Percentiles rank a stretch among this genome's conserved stretches.
Conservation (phyloP, 2,329 filamentous ascomycete species). For the Trichoderma sp. region DNA sequence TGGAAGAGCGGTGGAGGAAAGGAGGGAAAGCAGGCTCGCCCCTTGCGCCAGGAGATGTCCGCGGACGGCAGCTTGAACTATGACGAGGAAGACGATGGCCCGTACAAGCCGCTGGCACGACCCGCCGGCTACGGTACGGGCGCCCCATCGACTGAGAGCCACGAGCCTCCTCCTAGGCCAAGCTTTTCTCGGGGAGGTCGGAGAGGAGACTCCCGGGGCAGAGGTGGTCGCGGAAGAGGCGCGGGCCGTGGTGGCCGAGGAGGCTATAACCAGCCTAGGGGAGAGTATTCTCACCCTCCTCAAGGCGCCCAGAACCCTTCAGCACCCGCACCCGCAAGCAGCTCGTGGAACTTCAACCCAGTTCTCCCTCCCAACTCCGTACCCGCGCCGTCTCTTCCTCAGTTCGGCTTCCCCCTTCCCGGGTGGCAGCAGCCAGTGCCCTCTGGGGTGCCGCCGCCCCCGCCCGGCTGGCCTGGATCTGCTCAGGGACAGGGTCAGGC, state of each 20-base stretch:
- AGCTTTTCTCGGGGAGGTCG: slow-evolving; percentile 46
- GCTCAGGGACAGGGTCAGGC: slow-evolving; percentile 39
- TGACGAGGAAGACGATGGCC: slow-evolving; percentile 68
- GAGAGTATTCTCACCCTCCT: slow-evolving; percentile 49
- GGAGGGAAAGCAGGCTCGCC: slow-evolving; percentile 45
- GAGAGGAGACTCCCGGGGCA: slow-evolving; percentile 51
- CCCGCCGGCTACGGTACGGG: slow-evolving; percentile 64
- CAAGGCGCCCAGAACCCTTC: slow-evolving; percentile 41
- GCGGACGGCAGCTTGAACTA: slow-evolving; percentile 60
- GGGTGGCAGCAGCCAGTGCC: slow-evolving; percentile 44
- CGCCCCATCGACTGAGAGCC: slow-evolving; percentile 47
- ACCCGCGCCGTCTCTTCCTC: slow-evolving; percentile 36
- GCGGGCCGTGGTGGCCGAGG: slow-evolving; percentile 47
- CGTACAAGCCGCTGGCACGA: slow-evolving; percentile 71
- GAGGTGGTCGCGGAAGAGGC: slow-evolving; percentile 47
- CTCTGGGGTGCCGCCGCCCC: slow-evolving; percentile 42
- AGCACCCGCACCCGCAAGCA: slow-evolving; percentile 31
- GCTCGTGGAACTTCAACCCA: slow-evolving; percentile 28
- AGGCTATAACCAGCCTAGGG: slow-evolving; percentile 38
- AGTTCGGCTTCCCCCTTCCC: slow-evolving; percentile 50
- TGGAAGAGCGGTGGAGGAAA: slow-evolving; percentile 45
- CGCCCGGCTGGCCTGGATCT: slow-evolving; percentile 39
- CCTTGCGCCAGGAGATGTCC: slow-evolving; percentile 46
- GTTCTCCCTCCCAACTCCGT: slow-evolving; percentile 17
- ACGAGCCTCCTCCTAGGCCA: slow-evolving; percentile 40